These are phyloP conservation scores for Cryphonectria carpinicola DNA, from an alignment of 2,329 filamentous ascomycete species.

Conservation along the genomic window DNA sequence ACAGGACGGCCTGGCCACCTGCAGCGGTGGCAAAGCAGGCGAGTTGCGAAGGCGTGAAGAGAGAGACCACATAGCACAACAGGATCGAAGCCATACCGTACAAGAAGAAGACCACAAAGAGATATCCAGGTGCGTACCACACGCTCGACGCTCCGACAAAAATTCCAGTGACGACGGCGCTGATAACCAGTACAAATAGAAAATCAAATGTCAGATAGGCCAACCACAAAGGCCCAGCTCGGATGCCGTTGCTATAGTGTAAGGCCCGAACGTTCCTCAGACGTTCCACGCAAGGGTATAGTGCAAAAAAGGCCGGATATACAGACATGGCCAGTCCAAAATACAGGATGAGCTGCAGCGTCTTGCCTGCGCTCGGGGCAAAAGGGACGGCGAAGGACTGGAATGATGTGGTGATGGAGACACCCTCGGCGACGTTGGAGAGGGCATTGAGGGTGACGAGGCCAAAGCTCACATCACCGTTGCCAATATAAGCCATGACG, in stretches of 20 bases:
- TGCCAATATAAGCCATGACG: constrained; percentile 24
- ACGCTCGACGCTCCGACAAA: constrained; percentile 61
- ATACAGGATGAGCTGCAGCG: constrained; percentile 79
- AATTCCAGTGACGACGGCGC: constrained; percentile 68
- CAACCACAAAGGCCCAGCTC: constrained; percentile 80
- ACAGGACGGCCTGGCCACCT: constrained; percentile 72
- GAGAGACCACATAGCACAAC: constrained; percentile 78
- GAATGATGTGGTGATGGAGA: constrained; percentile 72
- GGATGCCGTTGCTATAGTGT: constrained; percentile 90
- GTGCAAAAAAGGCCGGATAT: constrained; percentile 83
- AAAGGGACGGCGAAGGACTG: constrained; percentile 77
- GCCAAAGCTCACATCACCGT: constrained; percentile 20
- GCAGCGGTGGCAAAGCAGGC: constrained; percentile 68
- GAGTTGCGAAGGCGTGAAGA: constrained; percentile 52
- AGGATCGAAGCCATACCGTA: constrained; percentile 80
- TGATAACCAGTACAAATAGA: constrained; percentile 68
- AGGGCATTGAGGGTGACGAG: constrained; percentile 38
- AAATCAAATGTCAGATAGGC: constrained; percentile 85
- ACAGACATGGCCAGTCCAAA: constrained; percentile 77
- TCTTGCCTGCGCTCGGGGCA: constrained; percentile 68
- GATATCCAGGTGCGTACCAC: constrained; percentile 80
- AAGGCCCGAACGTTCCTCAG: constrained; percentile 78
- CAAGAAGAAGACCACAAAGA: constrained; percentile 80
- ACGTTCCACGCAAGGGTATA: constrained; percentile 88
- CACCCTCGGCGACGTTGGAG: constrained; percentile 67